Evolutionary conservation across 2,329 filamentous ascomycete species (phyloP), one percentile per base, ranked within the genome.

Genomic region (Venturia nashicola): DNA sequence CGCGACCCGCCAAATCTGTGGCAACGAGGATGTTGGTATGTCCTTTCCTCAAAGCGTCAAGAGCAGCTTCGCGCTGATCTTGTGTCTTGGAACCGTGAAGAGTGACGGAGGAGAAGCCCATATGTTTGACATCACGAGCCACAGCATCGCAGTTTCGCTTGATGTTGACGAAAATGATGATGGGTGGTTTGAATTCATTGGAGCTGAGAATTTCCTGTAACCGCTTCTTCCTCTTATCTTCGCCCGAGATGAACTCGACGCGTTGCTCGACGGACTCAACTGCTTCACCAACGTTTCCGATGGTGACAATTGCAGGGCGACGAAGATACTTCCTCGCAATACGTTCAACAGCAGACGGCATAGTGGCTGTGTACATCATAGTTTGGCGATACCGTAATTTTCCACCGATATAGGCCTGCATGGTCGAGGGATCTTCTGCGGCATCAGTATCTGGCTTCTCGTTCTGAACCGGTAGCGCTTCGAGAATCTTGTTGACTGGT

Each of bases 331-430:
- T 96, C 70, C 92, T 88, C n/a, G 94, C 94, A 67, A 99, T 97
- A 67, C 90, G 89, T 74, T 99, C 94, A 18, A 99, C 90, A 0
- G 89, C 85, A 0, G 89, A 79, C 1, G 94, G 92, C 94, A 99
- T 99, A 36, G 94, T 99, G 62, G 94, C 94, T 68, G 94, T 97
- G 84, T 97, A 99, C 94, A 99, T 99, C 94, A 99, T 99, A 0
- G 94, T 99, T 76, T 99, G 93, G 65, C 94, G 83, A 78, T 97
- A 97, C 27, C 89, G 83, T 70, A 91, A 88, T 68, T 86, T 85
- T 20, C 85, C 85, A 62, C 87, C 86, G 1, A 96, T 78, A 70
- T 89, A 88, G 65, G 85, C 83, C 69, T 86, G 87, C 93, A 97
- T 97, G n/a, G 87, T 85, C 64, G 83, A 80, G 0, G 89, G 81